Evolutionary conservation across 225 moss, liverwort and hornwort genomes (phyloP).

Genomic region (Lunularia cruciata): DNA sequence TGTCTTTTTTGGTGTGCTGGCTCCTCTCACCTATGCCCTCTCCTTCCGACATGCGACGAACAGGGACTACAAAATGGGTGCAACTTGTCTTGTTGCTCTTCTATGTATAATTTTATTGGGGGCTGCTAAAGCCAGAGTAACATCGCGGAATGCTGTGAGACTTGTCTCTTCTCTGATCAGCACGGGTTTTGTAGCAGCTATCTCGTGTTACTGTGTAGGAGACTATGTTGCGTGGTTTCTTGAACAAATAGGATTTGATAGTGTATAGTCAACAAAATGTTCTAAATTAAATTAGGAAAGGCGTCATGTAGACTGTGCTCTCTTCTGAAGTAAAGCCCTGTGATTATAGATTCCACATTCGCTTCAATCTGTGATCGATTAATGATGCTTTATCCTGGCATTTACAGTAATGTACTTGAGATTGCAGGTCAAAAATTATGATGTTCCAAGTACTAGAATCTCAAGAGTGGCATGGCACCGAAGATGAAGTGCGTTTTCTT

Average conservation of each 20-base stretch:
- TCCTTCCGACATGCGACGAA: conserved; percentile 57
- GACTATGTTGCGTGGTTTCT: conserved; percentile 48
- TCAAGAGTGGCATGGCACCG: too few species aligned
- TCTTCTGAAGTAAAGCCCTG: too few species aligned
- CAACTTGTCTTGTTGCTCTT: conserved; percentile 48
- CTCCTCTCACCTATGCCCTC: conserved; percentile 61
- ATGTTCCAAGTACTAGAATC: too few species aligned
- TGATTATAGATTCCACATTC: too few species aligned
- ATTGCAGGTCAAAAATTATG: too few species aligned
- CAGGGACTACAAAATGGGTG: conserved; percentile 64
- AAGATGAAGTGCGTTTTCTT: too few species aligned
- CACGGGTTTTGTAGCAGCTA: conserved; percentile 53
- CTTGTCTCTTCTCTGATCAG: conserved; percentile 48
- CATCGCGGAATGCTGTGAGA: conserved; percentile 39
- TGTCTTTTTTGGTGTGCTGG: conserved; percentile 61
- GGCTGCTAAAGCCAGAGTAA: conserved; percentile 65
- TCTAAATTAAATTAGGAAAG: too few species aligned
- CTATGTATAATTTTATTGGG: conserved; percentile 61
- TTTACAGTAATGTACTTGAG: too few species aligned
- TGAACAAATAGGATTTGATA: conserved; percentile 46
- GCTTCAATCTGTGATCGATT: too few species aligned
- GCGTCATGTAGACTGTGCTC: too few species aligned
- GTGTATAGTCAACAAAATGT: conserved; percentile 20
- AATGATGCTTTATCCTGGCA: too few species aligned
- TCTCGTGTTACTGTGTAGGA: conserved; percentile 61